A percentile compares a stretch with the other conserved stretches of the same genome.
These are phyloP conservation scores for Trichophyton rubrum DNA, from an alignment of 2,329 filamentous ascomycete species.

Conservation along the genomic window DNA sequence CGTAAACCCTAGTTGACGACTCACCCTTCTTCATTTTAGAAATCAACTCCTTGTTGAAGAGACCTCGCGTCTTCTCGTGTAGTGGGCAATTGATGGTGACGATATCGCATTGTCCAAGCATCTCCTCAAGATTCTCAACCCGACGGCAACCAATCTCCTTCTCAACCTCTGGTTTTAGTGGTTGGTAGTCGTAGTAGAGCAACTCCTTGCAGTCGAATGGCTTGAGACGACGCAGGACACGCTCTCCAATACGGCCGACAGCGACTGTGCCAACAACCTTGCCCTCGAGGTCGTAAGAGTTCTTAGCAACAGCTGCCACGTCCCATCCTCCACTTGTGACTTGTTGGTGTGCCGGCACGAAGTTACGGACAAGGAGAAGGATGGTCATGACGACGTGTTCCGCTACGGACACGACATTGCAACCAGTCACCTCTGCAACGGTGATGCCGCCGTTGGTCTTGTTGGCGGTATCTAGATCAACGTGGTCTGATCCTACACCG, in stretches of 20 bases:
- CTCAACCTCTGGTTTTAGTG: constrained; percentile 70
- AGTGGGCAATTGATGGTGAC: constrained; percentile 99
- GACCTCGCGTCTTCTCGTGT: constrained; percentile 89
- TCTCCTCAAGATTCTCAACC: constrained; percentile 80
- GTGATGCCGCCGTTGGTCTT: constrained; percentile 96
- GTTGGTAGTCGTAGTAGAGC: constrained; percentile 99
- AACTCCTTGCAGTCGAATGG: constrained; percentile 99
- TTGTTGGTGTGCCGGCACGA: constrained; percentile 92
- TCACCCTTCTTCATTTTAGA: constrained; percentile 95
- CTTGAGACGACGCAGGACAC: constrained; percentile 90
- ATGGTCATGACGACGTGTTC: constrained; percentile 99
- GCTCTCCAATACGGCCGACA: constrained; percentile 95
- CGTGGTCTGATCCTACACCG: constrained; percentile 96
- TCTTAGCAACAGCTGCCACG: constrained; percentile 91
- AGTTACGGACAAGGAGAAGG: constrained; percentile 90
- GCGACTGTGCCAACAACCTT: constrained; percentile 98
- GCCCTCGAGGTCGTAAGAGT: constrained; percentile 92
- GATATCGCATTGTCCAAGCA: constrained; percentile 86
- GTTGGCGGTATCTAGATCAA: constrained; percentile 94
- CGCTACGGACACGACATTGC: constrained; percentile 95
- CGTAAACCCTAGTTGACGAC: constrained; percentile 16
- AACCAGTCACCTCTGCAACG: constrained; percentile 93
- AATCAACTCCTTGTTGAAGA: constrained; percentile 98
- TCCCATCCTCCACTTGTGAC: constrained; percentile 84
- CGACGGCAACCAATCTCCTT: constrained; percentile 90